Evolutionary conservation across 176 grass and related monocot genomes (phyloP), one percentile per base, ranked within the genome.

Genomic region (Panicum miliaceum): DNA sequence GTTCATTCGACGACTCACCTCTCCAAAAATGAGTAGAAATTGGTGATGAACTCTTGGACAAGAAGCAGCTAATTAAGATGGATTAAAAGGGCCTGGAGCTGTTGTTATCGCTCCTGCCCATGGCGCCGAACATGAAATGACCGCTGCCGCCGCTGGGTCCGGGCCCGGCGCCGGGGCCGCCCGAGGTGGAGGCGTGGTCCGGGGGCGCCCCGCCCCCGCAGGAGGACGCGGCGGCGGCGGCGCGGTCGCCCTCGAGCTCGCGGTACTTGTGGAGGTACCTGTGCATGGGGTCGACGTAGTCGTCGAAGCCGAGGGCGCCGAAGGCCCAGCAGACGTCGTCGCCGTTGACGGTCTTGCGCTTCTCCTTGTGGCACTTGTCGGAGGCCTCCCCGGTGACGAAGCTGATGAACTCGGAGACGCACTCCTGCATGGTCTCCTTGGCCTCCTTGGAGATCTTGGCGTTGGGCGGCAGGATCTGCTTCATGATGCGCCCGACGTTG

Each of bases 381-480:
- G 94, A 92, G 27, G 94, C 94, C 84, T 96, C 94, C 5, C 86
- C 88, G 27, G 94, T 96, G 88, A 96, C 84, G 82, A 96, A 96
- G 89, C 94, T 89, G 86, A 96, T 96, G 89, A 96, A 93, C 89
- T 96, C 94, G 4, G 94, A 96, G 3, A 88, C 94, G 75, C 91
- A 96, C 88, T 96, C 94, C 83, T 96, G 94, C 88, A 96, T 93
- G 4, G 94, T 96, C 88, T 96, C 94, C 89, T 93, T 93, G 43
- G 94, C 94, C 80, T 96, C 88, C 88, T 96, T 96, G 23, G 94
- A 96, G 72, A 96, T 90, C 86, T 96, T 96, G 56, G 94, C 94
- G 79, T 96, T 96, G 61, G 94, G 86, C 0, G 94, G 94, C 65
- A 96, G 94, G 65, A 82, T 89, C 86, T 91, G 88, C 88, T 96